Conservation (phyloP, 306 rosid species). For the Acacia acuminata region DNA sequence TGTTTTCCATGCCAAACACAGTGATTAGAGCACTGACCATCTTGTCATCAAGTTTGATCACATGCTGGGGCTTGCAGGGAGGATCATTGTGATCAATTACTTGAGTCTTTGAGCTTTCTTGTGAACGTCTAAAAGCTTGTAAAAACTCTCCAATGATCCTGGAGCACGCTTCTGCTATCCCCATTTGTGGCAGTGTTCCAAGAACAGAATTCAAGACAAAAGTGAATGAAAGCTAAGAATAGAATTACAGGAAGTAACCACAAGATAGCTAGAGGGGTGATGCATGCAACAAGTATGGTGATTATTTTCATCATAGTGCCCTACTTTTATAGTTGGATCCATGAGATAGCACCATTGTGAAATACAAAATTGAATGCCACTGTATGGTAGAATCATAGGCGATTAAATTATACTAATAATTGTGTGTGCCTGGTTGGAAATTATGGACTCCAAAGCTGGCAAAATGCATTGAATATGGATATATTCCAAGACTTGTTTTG, state of each 20-base stretch:
- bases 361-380: slow-evolving; percentile 49
- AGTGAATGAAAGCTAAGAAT: neutral
- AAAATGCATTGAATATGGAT: neutral
- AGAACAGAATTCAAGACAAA: neutral
- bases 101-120: slow-evolving; percentile 28
- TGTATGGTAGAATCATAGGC: slow-evolving; percentile 27
- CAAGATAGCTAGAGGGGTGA: neutral
- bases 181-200: slow-evolving; percentile 42
- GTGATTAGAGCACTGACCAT: slow-evolving; percentile 68
- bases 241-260: neutral
- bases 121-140: slow-evolving; percentile 48
- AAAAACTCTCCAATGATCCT: slow-evolving; percentile 62
- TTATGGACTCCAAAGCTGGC: slow-evolving; percentile 44
- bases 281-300: neutral
- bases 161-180: slow-evolving; percentile 59
- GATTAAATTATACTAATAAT: slow-evolving; percentile 32
- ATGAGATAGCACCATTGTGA: slow-evolving; percentile 32
- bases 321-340: slow-evolving; percentile 45
- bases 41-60: slow-evolving; percentile 48
- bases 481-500: neutral
- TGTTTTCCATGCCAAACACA: slow-evolving; percentile 81
- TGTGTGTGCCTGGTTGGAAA: slow-evolving; percentile 27
- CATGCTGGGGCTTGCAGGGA: slow-evolving; percentile 26
- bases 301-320: neutral
- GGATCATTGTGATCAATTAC: slow-evolving; percentile 1